Evolutionary conservation across 305 asterid species (phyloP), one percentile per base, ranked within the genome.

Genomic region (Stenogyne calaminthoides): DNA sequence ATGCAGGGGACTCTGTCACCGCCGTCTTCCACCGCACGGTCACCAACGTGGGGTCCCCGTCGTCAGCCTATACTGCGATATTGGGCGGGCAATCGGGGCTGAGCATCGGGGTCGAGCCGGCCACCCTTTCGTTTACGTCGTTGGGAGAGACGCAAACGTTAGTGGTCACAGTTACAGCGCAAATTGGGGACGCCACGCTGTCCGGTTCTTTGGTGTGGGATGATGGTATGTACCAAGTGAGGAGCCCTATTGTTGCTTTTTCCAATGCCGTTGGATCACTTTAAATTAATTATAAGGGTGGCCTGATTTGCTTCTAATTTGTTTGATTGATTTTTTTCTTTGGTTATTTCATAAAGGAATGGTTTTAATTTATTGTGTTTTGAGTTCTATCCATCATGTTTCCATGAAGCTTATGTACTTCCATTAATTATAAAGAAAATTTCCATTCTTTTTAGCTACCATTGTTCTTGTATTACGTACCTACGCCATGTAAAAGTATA

Each of bases 161-260:
- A 44, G 78, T 59, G 0, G 88, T 87, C 8, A 84, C 76, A 0
- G 77, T 85, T 8, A 56, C 57, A 1, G 88, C 87, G 7, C 44
- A 56, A 2, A 9, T 77, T n/a, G 29, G 19, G 3, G 52, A 15
- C 0, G 42, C 47, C 3, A 51, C 73, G 67, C 3, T 66, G 15
- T 86, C 92, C 6, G 96, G 88, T 15, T 61, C 86, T 9, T 76
- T 89, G 80, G 75, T 83, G 15, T 89, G 96, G 93, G 87, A 78
- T 49, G 93, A 89, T 71, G 89, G 93, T 0, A 25, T 44, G 9
- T 55, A 85, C 74, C 83, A 77, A 77, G 96, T 89, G 32, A 83
- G 96, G 73, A 86, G 87, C 64, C 92, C 95, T 0, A 49, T 88
- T 7, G 90, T 85, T 22, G 87, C 82, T 39, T 49, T n/a, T 49